Percentiles rank a stretch among this genome's conserved stretches.
These are phyloP conservation scores for Talaromyces liani DNA, from an alignment of 495 filamentous ascomycete species.

Conservation along the genomic window DNA sequence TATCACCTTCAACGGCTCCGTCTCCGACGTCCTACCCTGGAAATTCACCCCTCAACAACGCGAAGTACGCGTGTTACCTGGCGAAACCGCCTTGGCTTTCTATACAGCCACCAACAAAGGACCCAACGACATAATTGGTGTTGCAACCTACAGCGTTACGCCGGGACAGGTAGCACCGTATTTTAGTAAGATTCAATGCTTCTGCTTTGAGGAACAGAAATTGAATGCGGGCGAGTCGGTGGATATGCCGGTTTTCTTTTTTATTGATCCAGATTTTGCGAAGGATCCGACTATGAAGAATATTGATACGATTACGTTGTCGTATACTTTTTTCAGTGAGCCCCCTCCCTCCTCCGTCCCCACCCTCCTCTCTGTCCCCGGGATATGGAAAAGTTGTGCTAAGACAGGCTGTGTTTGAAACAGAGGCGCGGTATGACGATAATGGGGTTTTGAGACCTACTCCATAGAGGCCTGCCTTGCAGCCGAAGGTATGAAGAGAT, in stretches of 20 bases:
- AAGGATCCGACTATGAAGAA: conserved; percentile 88
- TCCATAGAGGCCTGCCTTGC: background rate
- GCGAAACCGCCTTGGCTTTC: conserved; percentile 95
- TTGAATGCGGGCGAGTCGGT: conserved; percentile 93
- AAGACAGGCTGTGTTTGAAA: background rate
- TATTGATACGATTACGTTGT: conserved; percentile 89
- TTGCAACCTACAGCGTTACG: conserved; percentile 95
- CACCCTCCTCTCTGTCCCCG: conserved; percentile 7
- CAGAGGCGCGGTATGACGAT: conserved; percentile 82
- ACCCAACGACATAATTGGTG: conserved; percentile 87
- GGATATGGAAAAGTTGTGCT: conserved; percentile 18
- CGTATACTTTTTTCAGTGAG: conserved; percentile 98
- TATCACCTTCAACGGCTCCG: conserved; percentile 91
- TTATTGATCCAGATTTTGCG: conserved; percentile 92
- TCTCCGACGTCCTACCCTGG: conserved; percentile 93
- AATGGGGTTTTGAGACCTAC: conserved; percentile 56
- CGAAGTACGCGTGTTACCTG: conserved; percentile 89
- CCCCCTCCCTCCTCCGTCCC: conserved; percentile 9
- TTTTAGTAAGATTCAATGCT: conserved; percentile 99
- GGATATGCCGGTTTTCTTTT: conserved; percentile 99
- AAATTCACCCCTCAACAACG: conserved; percentile 96
- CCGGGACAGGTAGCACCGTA: conserved; percentile 94
- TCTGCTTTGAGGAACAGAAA: conserved; percentile 97
- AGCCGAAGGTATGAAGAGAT: background rate
- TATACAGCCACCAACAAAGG: conserved; percentile 93